Percentiles rank a stretch among this genome's conserved stretches.
These are phyloP conservation scores for Lolium perenne DNA, from an alignment of 176 grass and related monocot species.

Conservation along the genomic window DNA sequence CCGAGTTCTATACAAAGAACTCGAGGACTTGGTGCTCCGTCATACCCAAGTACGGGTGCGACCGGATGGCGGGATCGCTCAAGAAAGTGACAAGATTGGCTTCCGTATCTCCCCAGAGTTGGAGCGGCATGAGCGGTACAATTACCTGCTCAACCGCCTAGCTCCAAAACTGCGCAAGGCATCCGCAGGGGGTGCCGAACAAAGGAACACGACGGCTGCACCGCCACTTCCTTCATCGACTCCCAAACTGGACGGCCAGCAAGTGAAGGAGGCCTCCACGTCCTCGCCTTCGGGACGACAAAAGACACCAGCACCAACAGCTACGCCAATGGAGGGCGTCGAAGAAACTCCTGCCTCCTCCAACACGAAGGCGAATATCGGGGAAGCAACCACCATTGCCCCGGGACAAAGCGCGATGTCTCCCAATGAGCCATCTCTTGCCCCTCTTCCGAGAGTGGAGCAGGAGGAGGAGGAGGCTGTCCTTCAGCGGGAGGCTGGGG, in stretches of 20 bases:
- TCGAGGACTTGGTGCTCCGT: too few relatives aligned
- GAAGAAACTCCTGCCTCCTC: not conserved
- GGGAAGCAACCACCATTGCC: not conserved
- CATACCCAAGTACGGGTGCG: too few relatives aligned
- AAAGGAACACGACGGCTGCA: not conserved
- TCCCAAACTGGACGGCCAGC: not conserved
- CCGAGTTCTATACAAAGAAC: too few relatives aligned
- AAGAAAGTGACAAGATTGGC: too few relatives aligned
- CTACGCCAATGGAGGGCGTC: not conserved
- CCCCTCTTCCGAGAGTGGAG: not conserved
- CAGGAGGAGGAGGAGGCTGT: not conserved
- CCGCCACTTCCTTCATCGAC: not conserved
- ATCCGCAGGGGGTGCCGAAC: not conserved
- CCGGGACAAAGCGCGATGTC: not conserved
- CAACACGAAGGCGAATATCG: not conserved
- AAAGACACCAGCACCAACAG: not conserved
- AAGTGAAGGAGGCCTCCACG: not conserved
- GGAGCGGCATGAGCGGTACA: not conserved
- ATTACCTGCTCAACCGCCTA: not conserved
- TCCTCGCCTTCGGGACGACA: not conserved
- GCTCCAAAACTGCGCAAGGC: not conserved
- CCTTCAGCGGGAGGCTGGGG: not conserved
- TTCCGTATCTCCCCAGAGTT: not conserved
- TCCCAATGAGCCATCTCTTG: not conserved
- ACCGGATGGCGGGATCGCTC: too few relatives aligned